Evolutionary conservation across 768 basidiomycete species (phyloP), one percentile per base, ranked within the genome.

Genomic region (Boletus barrowsii): DNA sequence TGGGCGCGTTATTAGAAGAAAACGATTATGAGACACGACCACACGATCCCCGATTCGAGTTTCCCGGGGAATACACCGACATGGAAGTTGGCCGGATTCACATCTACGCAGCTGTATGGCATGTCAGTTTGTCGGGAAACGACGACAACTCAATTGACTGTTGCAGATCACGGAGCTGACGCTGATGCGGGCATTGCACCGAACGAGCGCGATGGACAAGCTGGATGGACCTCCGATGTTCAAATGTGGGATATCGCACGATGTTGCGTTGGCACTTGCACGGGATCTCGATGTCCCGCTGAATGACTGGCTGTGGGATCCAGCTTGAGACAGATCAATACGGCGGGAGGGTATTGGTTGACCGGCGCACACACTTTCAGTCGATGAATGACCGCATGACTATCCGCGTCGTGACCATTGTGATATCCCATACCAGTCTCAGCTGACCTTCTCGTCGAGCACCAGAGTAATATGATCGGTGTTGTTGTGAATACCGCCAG

Each of bases 1-100:
- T 94, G 2, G 91, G 89, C 2, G 79, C 84, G 0, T 69, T 97
- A 2, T 61, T 92, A 13, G 86, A 90, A 61, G 91, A 90, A 63
- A 82, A 90, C 59, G 69, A 80, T 55, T 62, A 68, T 0, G 82
- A 88, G 20, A 66, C 66, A 2, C 74, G 83, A 10, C 64, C 72
- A 3, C 68, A 75, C 5, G 76, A 71, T 0, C 76, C 74, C 1
- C 75, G 83, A 51, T 83, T 81, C 47, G 74, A 62, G 5, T 70
- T 83, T 36, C 79, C 84, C 1, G 88, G 88, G 4, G 88, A 90
- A 59, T 79, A 86, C 39, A 87, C 87, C 0, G 89, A 91, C 63
- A 83, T 83, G 78, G 90, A 91, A 61, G 77, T 83, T 14, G 72
- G 79, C 15, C 75, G 87, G 30, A 78, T 86, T 7, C 80, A 82